Evolutionary conservation across 345 rosid species (phyloP), one percentile per base, ranked within the genome.

Genomic region (Brassica nigra): DNA sequence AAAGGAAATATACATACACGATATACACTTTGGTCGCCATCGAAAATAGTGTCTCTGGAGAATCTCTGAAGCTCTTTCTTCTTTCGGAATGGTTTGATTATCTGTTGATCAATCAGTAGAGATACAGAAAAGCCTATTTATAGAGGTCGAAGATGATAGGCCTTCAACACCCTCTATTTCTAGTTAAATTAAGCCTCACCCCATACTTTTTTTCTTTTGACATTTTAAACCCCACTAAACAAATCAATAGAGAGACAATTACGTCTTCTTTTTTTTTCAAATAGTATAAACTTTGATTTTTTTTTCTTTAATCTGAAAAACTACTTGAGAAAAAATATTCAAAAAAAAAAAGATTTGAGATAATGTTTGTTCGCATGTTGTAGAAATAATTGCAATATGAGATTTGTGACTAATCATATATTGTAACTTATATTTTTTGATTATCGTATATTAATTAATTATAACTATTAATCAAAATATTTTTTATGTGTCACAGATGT

Each of bases 21-120:
- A 90, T 89, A 81, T 89, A 90, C 54, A 90, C 87, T 86, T 90
- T 90, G 64, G 86, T 84, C 15, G 91, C 89, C 95, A 90, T 90
- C n/a, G 86, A 70, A 67, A 67, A 49, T 49, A 68, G 54, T 29
- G 37, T 71, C 34, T 4, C 30, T 0, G 16, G 16, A 5, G 55
- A 49, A 49, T 49, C 59, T 58, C 58, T 29, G 57, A 18, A 49
- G 27, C 8, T 52, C 33, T n/a, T 37, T 52, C 33, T n/a, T 37
- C 42, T 9, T 62, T 42, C 30, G 15, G 29, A 33, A n/a, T 37
- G 62, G 1, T n/a, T 49, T 34, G 37, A 34, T 34, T 34, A 34
- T 34, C 37, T 34, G 37, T 34, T 34, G 37, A 33, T 33, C 37
- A 33, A 33, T 33, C 37, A 6, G 37, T 34, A 34, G 37, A 34